Conservation (phyloP, 345 rosid species). For the Eucalyptus viminalis region DNA sequence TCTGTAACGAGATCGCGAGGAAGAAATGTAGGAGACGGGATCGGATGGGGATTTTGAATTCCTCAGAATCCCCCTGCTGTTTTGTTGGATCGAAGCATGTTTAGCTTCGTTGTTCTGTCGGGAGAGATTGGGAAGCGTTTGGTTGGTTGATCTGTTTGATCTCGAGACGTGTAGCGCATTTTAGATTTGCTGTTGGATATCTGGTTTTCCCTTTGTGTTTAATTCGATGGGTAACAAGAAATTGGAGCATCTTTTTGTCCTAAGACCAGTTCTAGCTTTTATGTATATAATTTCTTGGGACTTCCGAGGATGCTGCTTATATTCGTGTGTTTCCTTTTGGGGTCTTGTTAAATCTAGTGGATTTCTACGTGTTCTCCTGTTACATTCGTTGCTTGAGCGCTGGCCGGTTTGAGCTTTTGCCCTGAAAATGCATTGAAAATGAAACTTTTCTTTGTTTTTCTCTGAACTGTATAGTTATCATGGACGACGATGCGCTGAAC, state of each 20-base stretch:
- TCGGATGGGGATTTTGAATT: neutral
- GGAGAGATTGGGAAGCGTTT: neutral
- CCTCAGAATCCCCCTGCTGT: neutral
- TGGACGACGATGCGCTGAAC: slow-evolving; percentile 71
- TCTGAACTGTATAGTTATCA: slow-evolving; percentile 30
- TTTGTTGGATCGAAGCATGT: neutral
- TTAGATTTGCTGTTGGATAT: neutral
- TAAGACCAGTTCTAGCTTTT: neutral
- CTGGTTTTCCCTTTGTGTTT: neutral
- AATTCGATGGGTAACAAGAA: neutral
- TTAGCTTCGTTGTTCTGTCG: neutral
- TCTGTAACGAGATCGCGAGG: neutral
- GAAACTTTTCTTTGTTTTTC: neutral
- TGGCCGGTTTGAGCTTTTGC: neutral
- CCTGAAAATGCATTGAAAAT: neutral
- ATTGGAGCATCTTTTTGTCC: neutral
- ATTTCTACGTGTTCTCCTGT: neutral
- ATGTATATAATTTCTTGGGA: neutral
- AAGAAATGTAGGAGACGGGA: neutral
- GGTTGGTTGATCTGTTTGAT: neutral
- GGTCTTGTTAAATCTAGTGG: neutral
- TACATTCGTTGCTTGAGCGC: neutral
- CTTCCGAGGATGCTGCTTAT: neutral
- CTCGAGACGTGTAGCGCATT: neutral
- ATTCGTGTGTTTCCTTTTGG: neutral